These are phyloP conservation scores for Lasiodiplodia citricola DNA, from an alignment of 2,329 filamentous ascomycete species.

Conservation along the genomic window DNA sequence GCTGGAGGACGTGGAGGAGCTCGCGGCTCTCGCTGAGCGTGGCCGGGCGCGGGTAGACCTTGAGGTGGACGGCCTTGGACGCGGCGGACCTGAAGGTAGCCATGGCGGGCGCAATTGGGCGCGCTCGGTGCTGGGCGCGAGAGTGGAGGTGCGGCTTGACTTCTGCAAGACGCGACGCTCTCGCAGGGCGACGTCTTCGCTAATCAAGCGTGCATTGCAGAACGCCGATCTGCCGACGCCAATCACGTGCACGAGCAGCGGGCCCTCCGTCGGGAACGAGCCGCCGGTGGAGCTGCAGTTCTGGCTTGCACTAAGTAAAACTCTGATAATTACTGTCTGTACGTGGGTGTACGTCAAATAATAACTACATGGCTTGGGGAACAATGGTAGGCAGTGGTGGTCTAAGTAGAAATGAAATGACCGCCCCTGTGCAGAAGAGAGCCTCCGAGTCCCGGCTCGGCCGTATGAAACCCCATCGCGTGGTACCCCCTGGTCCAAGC, in stretches of 20 bases:
- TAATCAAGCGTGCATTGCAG: conserved; percentile 13
- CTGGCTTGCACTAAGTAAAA: neutral
- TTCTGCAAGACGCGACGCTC: conserved; percentile 5
- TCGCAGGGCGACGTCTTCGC: conserved; percentile 6
- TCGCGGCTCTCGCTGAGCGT: conserved; percentile 57
- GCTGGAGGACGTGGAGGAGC: conserved; percentile 53
- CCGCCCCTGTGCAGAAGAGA: conserved; percentile 15
- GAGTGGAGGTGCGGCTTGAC: conserved; percentile 14
- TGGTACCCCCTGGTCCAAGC: conserved; percentile 16
- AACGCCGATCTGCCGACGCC: conserved; percentile 20
- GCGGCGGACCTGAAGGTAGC: conserved; percentile 26
- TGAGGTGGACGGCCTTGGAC: conserved; percentile 53
- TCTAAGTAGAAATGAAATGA: neutral
- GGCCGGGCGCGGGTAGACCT: conserved; percentile 53
- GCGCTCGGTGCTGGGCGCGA: neutral
- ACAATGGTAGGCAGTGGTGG: neutral
- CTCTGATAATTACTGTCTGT: conserved; percentile 1
- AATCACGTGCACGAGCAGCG: conserved; percentile 5
- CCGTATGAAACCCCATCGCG: conserved; percentile 11
- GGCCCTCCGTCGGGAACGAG: neutral
- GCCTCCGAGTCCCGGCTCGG: conserved; percentile 11
- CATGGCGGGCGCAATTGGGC: neutral
- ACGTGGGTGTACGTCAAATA: neutral
- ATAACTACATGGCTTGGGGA: neutral
- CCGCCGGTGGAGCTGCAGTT: neutral